Evolutionary conservation across 2,329 filamentous ascomycete species (phyloP).

Genomic region (Stagonosporopsis cucurbitacearum): DNA sequence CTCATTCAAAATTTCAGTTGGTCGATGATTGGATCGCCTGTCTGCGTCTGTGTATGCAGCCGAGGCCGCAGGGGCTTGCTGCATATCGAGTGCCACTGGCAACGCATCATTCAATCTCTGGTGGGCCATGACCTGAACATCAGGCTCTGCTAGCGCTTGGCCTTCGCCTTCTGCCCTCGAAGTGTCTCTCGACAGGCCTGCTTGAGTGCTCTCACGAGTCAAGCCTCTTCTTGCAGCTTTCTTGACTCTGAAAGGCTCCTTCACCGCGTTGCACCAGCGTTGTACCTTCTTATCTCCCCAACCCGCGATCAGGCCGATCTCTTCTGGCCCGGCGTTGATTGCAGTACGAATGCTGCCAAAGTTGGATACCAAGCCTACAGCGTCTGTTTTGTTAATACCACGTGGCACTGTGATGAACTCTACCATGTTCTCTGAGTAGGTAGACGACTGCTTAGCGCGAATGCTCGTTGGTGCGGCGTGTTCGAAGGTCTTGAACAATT

Average conservation of each 20-base stretch:
- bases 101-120: slow-evolving; percentile 41
- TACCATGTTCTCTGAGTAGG: slow-evolving; percentile 84
- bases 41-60: slow-evolving; percentile 43
- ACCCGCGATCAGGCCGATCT: slow-evolving; percentile 81
- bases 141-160: slow-evolving; percentile 17
- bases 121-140: slow-evolving; percentile 31
- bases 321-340: slow-evolving; percentile 85
- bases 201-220: slow-evolving; percentile 40
- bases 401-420: slow-evolving; percentile 92
- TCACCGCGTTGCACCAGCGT: slow-evolving; percentile 79
- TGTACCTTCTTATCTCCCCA: slow-evolving; percentile 97
- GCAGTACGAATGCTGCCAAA: slow-evolving; percentile 90
- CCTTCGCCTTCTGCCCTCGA: slow-evolving; percentile 36
- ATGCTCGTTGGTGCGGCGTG: slow-evolving; percentile 83
- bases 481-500: slow-evolving; percentile 94
- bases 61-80: slow-evolving; percentile 27
- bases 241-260: slow-evolving; percentile 82
- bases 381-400: slow-evolving; percentile 93
- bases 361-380: slow-evolving; percentile 84
- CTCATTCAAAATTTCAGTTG: slow-evolving; percentile 38
- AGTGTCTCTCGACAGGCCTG: slow-evolving; percentile 33
- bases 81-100: slow-evolving; percentile 35
- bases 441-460: slow-evolving; percentile 80
- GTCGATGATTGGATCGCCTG: slow-evolving; percentile 42
- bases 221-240: slow-evolving; percentile 68